Evolutionary conservation across 1,139 yeast genomes (phyloP), one percentile per base, ranked within the genome.

Genomic region (Meyerozyma elateridarum): DNA sequence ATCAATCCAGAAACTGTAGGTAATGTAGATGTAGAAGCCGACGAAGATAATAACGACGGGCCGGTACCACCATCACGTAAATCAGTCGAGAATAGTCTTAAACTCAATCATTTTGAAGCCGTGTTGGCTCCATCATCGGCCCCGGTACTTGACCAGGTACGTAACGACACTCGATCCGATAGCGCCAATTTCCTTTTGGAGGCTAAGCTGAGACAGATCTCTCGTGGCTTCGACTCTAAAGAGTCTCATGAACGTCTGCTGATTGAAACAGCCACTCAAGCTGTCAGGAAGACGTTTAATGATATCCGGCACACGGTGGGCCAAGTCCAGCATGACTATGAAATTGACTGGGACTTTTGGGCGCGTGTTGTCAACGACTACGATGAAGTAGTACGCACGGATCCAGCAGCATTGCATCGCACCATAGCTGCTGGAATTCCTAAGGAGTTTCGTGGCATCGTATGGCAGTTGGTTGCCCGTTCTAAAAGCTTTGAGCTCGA

Each of bases 391-490:
- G 87, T 87, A 2, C 64, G 70, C 31, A 61, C 70, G 21, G 76
- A 77, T 20, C 79, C 89, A 1, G 70, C 70, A 9, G 70, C 69
- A 41, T 64, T 88, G 39, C 73, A 80, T 30, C 54, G 60, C 25
- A 76, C 81, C 26, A 74, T 91, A 20, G 71, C 80, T 20, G 61
- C 64, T 8, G 97, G 97, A 29, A 79, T 91, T 30, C 97, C 98
- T 8, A 64, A 72, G 34, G 94, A 84, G 42, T 70, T 91, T 31
- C 68, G 97, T 41, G 95, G 96, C 1, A 78, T 88, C 39, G 73
- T 89, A 15, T 91, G 98, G 98, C 96, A 89, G 56, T 63, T 85
- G 33, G 82, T 88, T 34, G 72, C 95, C n/a, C 77, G 78, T 41
- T 81, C 94, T 8, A 88, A 87, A 49, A 78, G 83, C 28, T 61